Conservation (phyloP, 805 yeast species). For the Lachancea thermotolerans region DNA sequence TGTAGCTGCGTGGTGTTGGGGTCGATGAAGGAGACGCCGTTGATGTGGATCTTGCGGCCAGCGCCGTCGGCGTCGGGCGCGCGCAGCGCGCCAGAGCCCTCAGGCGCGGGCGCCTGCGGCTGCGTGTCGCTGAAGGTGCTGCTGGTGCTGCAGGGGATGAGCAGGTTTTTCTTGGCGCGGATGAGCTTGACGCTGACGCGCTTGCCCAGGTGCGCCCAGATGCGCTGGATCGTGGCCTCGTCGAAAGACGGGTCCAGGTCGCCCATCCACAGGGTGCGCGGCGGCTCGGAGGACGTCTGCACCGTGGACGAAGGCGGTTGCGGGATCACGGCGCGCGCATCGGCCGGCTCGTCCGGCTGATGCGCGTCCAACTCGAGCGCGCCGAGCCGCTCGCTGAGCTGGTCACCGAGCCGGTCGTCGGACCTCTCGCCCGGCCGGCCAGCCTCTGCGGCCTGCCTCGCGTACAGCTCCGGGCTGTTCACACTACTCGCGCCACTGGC, state of each 20-base stretch:
- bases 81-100: too few species aligned
- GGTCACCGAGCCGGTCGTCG: too few species aligned
- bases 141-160: constrained; percentile 29
- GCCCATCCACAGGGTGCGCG: constrained; percentile 84
- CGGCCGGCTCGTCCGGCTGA: not conserved
- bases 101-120: too few species aligned
- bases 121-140: constrained; percentile 18
- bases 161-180: constrained; percentile 37
- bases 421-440: too few species aligned
- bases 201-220: constrained; percentile 55
- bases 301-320: constrained; percentile 48
- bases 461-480: too few species aligned
- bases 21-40: constrained; percentile 29
- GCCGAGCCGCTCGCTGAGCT: too few species aligned
- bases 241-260: constrained; percentile 77
- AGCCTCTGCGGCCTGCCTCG: too few species aligned
- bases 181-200: constrained; percentile 62
- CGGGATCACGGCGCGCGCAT: constrained; percentile 32
- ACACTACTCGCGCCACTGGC: too few species aligned
- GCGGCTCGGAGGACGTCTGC: constrained; percentile 41
- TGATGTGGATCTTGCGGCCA: constrained; percentile 15
- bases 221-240: constrained; percentile 48
- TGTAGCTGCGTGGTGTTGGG: constrained; percentile 30
- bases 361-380: too few species aligned
- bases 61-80: not conserved